Conservation (phyloP, 371 early-diverging fungal genomes). For the Circinella minor region DNA sequence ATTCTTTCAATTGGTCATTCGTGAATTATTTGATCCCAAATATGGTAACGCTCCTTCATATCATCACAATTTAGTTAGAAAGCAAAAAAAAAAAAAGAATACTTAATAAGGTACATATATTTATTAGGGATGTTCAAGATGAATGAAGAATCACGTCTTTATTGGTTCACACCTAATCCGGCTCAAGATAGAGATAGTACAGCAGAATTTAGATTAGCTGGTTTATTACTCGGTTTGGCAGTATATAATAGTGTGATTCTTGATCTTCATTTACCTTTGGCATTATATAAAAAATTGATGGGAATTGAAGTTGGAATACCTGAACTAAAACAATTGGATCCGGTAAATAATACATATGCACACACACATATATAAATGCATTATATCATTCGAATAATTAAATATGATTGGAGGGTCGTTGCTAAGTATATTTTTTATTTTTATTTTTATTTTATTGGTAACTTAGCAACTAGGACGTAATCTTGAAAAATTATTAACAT, state of each 20-base stretch:
- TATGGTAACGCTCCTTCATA: conserved; percentile 61
- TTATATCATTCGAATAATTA: no score
- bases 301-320: conserved; percentile 53
- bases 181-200: conserved; percentile 64
- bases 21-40: conserved; percentile 90
- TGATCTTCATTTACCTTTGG: conserved; percentile 86
- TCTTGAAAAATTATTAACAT: conserved; percentile 59
- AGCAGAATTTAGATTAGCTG: conserved; percentile 78
- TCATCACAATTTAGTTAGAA: no score
- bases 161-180: conserved; percentile 85
- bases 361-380: no score
- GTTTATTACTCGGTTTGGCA: conserved; percentile 90
- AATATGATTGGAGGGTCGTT: no score
- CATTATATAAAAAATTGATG: conserved; percentile 86
- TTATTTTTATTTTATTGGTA: background rate
- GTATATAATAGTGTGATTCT: conserved; percentile 94
- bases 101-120: background rate
- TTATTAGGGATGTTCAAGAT: conserved; percentile 75
- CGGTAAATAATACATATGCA: conserved; percentile 38
- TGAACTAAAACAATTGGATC: conserved; percentile 66
- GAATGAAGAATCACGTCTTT: conserved; percentile 83
- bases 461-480: conserved; percentile 67
- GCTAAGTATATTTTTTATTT: background rate
- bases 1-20: conserved; percentile 90
- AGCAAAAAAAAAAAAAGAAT: no score